Evolutionary conservation across 768 basidiomycete species (phyloP).

Genomic region (Grammothele lineata): DNA sequence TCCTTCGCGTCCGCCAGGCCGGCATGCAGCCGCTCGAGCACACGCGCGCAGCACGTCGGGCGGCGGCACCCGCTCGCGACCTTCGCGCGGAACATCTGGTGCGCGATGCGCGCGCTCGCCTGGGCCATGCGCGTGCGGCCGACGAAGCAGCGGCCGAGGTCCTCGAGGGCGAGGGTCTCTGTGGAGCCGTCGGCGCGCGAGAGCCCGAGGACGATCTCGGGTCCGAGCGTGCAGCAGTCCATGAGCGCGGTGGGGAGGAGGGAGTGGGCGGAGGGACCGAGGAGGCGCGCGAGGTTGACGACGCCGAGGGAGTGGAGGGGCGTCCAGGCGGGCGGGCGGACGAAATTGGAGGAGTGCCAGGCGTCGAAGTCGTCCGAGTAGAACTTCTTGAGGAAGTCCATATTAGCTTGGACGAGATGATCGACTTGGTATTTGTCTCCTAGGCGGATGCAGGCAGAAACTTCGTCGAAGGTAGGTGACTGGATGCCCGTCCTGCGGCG

Average conservation of each 20-base stretch:
- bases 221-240: constrained; percentile 13
- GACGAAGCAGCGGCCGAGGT: constrained; percentile 15
- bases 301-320: constrained; percentile 10
- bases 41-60: constrained; percentile 10
- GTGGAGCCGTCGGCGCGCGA: constrained; percentile 3
- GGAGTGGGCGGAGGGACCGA: background rate
- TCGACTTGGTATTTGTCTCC: constrained; percentile 13
- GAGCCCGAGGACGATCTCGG: constrained; percentile 9
- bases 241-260: constrained; percentile 18
- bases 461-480: background rate
- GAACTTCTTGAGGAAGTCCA: constrained; percentile 5
- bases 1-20: constrained; percentile 10
- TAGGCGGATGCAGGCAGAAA: constrained; percentile 7
- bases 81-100: constrained; percentile 15
- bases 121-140: constrained; percentile 14
- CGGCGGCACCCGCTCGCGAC: constrained; percentile 7
- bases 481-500: background rate
- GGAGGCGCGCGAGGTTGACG: constrained; percentile 15
- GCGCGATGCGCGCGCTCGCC: constrained; percentile 15
- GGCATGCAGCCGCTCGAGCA: constrained; percentile 12
- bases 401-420: background rate
- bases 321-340: constrained; percentile 1
- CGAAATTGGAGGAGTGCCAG: background rate
- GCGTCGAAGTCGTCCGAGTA: constrained; percentile 4
- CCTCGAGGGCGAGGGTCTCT: constrained; percentile 13